phyloP scores from a whole-genome alignment of 1,284 basidiomycete species.

The Boletus coffeatus region DNA sequence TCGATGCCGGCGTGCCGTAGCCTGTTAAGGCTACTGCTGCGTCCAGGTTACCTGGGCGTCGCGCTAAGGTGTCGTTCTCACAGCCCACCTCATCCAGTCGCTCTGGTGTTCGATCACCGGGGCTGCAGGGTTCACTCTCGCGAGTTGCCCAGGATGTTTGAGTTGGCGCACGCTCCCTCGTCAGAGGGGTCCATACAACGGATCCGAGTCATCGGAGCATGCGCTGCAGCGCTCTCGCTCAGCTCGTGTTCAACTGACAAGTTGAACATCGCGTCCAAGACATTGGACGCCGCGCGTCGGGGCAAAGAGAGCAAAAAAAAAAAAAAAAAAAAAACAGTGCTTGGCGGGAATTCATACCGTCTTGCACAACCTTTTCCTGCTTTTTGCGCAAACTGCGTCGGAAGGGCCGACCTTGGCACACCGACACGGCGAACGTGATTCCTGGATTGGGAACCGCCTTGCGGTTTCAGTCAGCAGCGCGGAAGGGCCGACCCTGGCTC shows the following conservation, averaged over 20 bases:
- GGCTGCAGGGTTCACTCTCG: background rate
- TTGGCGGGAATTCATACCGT: background rate
- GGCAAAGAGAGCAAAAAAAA: background rate
- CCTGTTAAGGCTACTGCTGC: background rate
- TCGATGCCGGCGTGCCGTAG: background rate
- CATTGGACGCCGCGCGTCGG: background rate
- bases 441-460: background rate
- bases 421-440: background rate
- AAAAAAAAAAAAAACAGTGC: background rate
- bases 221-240: background rate
- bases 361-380: background rate
- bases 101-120: background rate
- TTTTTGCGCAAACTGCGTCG: background rate
- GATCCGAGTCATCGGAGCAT: background rate
- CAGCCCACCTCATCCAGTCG: background rate
- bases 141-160: background rate
- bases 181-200: too few species aligned
- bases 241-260: background rate
- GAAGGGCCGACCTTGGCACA: background rate
- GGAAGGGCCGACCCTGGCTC: background rate
- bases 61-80: background rate
- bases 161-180: background rate
- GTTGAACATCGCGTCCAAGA: background rate
- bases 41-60: background rate
- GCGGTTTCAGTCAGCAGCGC: background rate